These are phyloP conservation scores for Russula sp. DNA, from an alignment of 768 basidiomycete genomes.

Conservation along the genomic window DNA sequence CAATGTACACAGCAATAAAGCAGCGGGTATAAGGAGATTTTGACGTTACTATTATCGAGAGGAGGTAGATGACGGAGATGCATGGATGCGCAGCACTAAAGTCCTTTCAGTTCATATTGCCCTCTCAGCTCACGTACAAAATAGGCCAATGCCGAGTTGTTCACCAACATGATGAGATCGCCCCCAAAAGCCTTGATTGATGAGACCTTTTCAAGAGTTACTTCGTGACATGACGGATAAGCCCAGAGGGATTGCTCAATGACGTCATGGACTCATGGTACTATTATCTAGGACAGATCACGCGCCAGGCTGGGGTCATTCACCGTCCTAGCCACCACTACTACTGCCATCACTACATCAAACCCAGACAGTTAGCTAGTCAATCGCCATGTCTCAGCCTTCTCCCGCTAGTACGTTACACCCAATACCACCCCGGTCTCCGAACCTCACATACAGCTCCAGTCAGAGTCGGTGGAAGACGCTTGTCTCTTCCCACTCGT, in stretches of 20 bases:
- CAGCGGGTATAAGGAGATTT: no score
- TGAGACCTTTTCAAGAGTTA: slow-evolving; percentile 60
- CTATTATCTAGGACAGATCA: no score
- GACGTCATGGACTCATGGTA: slow-evolving; percentile 19
- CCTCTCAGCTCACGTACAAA: no score
- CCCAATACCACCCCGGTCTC: neutral
- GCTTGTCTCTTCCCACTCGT: slow-evolving; percentile 22
- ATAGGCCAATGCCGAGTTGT: no score
- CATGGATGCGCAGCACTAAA: no score
- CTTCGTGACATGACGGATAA: slow-evolving; percentile 21
- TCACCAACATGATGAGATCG: slow-evolving; percentile 58
- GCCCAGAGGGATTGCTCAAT: neutral
- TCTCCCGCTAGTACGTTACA: slow-evolving; percentile 21
- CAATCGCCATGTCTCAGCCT: slow-evolving; percentile 17
- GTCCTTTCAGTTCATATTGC: no score
- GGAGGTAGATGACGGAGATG: no score
- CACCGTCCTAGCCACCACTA: no score
- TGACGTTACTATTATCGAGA: no score
- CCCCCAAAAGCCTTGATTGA: slow-evolving; percentile 79
- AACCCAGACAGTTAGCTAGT: neutral
- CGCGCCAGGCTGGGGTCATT: no score
- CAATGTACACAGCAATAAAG: slow-evolving; percentile 49
- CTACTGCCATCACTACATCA: no score
- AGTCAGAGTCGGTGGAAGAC: slow-evolving; percentile 24
- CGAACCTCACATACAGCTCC: neutral